Evolutionary conservation across 495 filamentous ascomycete species (phyloP), one percentile per base, ranked within the genome.

Genomic region (Penicillium taxi): DNA sequence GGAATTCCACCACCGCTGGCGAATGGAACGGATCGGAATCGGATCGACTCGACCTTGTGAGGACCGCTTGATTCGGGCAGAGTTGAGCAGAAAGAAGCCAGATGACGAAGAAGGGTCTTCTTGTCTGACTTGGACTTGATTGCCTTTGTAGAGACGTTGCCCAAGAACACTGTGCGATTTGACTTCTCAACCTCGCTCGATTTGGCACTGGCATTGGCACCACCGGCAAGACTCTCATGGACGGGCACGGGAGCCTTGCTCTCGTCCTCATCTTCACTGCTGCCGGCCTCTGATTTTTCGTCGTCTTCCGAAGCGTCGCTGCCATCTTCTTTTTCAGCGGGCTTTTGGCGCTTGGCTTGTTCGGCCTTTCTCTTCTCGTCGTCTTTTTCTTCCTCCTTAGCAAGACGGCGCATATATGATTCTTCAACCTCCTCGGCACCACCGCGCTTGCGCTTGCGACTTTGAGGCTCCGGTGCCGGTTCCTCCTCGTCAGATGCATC

Each of bases 21-120:
- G 59, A 87, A 96, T 2, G 93, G 81, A 12, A 84, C 85, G 17
- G 88, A 95, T 32, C 93, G 84, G 69, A 96, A 99, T 9, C 93
- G 84, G 39, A 99, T 67, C 2, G 86, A 91, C 44, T 91, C 80
- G 14, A 96, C 65, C 51, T 84, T 86, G 58, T 88, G 84, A 17
- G 61, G 58, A 9, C 52, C 59, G 17, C 55, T 56, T 18, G 56
- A 52, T 42, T 63, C 53, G 2, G 69, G 62, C 7, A 78, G 56
- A 34, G 52, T 42, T 6, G 63, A 49, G 39, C 74, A 58, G 56
- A 77, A 76, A n/a, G 75, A 75, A 2, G 53, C 56, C 26, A 80
- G 63, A 56, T 94, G 86, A 23, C 66, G 65, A 19, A 86, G 55
- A 11, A 96, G 71, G 13, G 72, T 72, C 59, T 87, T 93, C 59